Base-by-base conservation (phyloP, 148 eudicot species). In the Cornus suecica region DNA sequence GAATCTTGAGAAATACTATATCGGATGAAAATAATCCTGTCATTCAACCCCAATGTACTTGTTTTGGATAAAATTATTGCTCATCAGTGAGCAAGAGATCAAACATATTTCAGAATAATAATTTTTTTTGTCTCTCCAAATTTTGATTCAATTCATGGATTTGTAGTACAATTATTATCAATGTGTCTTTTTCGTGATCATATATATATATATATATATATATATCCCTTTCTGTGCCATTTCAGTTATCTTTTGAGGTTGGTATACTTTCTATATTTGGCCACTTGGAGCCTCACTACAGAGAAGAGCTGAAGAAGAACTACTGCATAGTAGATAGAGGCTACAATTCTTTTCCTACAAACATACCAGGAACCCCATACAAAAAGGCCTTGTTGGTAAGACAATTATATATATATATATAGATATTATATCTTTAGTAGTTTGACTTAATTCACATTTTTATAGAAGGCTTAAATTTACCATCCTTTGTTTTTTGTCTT, bases 251-350 rank as follows among this genome's bases (percentile, higher is more conserved):
- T 10, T 88, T 88, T 74, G 84, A 88, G 20, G 89, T 88, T 30
- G 91, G 87, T 5, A 76, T 86, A 63, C 83, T 88, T 11, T 78
- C 86, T 30, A 80, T 88, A 18, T 86, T 88, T 71, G 89, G 91
- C 63, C 73, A 82, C 22, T 69, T 86, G 78, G 89, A 86, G 60
- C 78, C 73, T 61, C 79, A 71, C n/a, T 75, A 84, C 32, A 82
- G 72, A 74, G 84, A 82, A 58, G 84, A 86, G 67, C 66, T 88
- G 37, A 88, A 82, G 84, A 75, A 70, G 60, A 86, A 86, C 70
- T 88, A 88, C 70, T 32, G 34, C 64, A 75, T 75, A 26, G 68
- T 88, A 8, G 87, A 84, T 6, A 82, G 42, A 77, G 91, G 91
- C 2, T 88, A 88, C 80, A 88, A 88, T 69, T 88, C 91, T 14